Evolutionary conservation across 768 basidiomycete genomes (phyloP).

Genomic region (Lentinula sp.): DNA sequence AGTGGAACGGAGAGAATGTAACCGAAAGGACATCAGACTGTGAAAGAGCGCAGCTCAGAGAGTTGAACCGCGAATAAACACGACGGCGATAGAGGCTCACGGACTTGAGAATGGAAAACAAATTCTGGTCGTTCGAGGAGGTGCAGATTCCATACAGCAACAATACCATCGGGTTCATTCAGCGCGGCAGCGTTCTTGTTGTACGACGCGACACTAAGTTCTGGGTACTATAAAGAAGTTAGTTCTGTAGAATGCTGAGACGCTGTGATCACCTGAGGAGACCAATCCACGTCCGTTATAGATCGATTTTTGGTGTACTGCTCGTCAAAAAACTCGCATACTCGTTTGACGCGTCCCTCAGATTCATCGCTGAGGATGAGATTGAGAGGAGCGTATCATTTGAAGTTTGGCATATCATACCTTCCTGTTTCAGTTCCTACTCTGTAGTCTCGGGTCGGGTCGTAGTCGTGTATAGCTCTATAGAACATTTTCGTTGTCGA

Average conservation of each 20-base stretch:
- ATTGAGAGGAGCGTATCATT: slow-evolving; percentile 2
- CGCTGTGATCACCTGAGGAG: slow-evolving; percentile 66
- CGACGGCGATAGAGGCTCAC: slow-evolving; percentile 18
- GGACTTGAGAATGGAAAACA: slow-evolving; percentile 94
- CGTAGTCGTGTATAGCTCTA: slow-evolving; percentile 93
- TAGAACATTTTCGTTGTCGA: slow-evolving; percentile 93
- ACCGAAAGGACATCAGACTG: slow-evolving; percentile 98
- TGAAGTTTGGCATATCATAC: slow-evolving; percentile 35
- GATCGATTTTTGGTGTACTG: slow-evolving; percentile 89
- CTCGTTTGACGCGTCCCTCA: slow-evolving; percentile 86
- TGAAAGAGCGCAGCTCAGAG: slow-evolving; percentile 8
- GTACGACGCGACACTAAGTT: slow-evolving; percentile 92
- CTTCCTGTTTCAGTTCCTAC: slow-evolving; percentile 78
- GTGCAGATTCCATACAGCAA: slow-evolving; percentile 96
- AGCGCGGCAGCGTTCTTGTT: slow-evolving; percentile 93
- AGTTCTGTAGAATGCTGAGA: background rate
- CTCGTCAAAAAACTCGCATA: slow-evolving; percentile 94
- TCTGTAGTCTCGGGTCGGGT: slow-evolving; percentile 97
- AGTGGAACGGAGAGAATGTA: slow-evolving; percentile 95
- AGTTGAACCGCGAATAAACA: background rate
- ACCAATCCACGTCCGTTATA: slow-evolving; percentile 97
- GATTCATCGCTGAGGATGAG: slow-evolving; percentile 65
- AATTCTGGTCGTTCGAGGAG: slow-evolving; percentile 94
- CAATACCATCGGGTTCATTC: slow-evolving; percentile 96
- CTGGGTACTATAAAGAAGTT: slow-evolving; percentile 68